Evolutionary conservation across 2,329 filamentous ascomycete species (phyloP), one percentile per base, ranked within the genome.

Genomic region (Fusarium azukiicola): DNA sequence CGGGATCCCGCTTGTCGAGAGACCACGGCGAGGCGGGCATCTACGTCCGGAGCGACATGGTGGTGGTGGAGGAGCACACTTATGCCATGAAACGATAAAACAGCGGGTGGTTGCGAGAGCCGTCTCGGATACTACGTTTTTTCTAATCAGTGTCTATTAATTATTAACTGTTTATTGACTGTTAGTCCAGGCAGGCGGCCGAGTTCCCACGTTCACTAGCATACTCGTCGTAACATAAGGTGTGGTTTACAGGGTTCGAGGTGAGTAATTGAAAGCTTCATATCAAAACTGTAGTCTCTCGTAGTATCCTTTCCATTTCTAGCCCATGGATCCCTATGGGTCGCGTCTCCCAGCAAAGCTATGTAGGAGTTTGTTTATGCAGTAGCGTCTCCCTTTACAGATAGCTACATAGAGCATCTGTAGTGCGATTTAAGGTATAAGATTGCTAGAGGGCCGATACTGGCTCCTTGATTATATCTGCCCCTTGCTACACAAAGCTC

Each of bases 31-130:
- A 71, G 46, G 17, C 68, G 0, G 80, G 78, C 0, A 82, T 81
- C 10, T 77, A 78, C 23, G 78, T 81, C 6, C 74, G 72, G 12
- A 78, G 80, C 17, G 76, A 81, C 6, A 74, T 82, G n/a, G 66
- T 78, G 16, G 71, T 79, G 13, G 67, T 80, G 46, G 72, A 80
- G 12, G 76, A 80, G 40, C 27, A 49, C 19, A 68, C 54, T 12
- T 79, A 79, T 19, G 36, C 66, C 4, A 68, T 77, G 71, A 77
- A 69, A 38, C 56, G 74, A 67, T 79, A 75, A 68, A 42, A 16
- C 27, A 32, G 27, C 27, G 32, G 27, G 42, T 44, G 66, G 27
- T 19, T 32, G 40, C 32, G 49, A 67, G 61, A 50, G 42, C 44
- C 36, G 54, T 36, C 64, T 49, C 50, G 32, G 16, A 49, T 54